phyloP scores from a whole-genome alignment of 2,329 filamentous ascomycete genomes.

The Fusarium redolens region DNA sequence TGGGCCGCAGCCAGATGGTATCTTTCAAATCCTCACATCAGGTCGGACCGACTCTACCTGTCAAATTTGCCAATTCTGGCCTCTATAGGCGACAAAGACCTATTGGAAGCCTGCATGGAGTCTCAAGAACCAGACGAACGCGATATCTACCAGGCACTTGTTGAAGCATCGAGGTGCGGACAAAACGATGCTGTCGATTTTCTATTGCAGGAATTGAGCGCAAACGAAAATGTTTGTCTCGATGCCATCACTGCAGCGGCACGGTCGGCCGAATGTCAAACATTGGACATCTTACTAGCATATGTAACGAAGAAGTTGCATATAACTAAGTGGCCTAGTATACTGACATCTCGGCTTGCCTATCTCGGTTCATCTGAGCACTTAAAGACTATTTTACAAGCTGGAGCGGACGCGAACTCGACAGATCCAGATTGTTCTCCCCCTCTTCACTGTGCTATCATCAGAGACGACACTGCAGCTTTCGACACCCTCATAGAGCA shows the following conservation, averaged over 20 bases:
- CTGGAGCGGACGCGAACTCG: background rate
- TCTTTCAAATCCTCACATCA: background rate
- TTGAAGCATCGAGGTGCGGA: background rate
- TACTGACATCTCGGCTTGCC: accelerated
- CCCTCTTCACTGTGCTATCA: background rate
- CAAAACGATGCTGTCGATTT: background rate
- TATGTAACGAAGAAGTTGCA: background rate
- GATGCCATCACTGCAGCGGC: background rate
- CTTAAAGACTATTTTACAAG: background rate
- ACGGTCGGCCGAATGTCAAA: background rate
- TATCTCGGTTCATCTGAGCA: background rate
- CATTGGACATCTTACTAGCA: background rate
- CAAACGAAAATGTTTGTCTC: background rate
- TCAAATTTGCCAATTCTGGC: background rate
- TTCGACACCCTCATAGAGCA: background rate
- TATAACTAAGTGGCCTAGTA: background rate
- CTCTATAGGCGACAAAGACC: background rate
- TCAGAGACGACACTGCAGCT: background rate
- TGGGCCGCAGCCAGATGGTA: background rate
- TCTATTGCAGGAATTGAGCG: background rate
- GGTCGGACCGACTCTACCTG: background rate
- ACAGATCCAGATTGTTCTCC: background rate
- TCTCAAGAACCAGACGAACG: background rate
- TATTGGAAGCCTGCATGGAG: accelerated
- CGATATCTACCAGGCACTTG: background rate